These are phyloP conservation scores for Aureococcus anophagefferens DNA, from an alignment of 108 stramenopile genomes.

Conservation along the genomic window DNA sequence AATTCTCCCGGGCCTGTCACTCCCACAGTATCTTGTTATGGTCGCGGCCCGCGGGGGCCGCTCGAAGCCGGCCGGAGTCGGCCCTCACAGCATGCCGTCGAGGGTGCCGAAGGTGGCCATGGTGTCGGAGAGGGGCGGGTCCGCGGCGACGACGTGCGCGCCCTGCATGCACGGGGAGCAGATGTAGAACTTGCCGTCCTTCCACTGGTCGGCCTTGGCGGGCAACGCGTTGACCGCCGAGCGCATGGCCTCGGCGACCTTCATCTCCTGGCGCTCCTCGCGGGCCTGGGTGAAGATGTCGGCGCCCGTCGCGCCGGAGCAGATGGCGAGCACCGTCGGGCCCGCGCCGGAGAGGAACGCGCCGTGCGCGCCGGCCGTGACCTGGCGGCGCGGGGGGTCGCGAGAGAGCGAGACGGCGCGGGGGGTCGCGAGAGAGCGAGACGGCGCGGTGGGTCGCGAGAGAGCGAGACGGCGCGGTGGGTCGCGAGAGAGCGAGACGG, in stretches of 20 bases:
- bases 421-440: too few relatives aligned
- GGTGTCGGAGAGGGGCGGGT: conserved; percentile 15
- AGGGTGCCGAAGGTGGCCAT: too few relatives aligned
- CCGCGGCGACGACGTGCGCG: conserved; percentile 30
- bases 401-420: too few relatives aligned
- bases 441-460: too few relatives aligned
- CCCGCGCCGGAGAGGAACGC: conserved; percentile 89
- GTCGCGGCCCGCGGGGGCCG: too few relatives aligned
- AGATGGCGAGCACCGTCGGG: conserved; percentile 94
- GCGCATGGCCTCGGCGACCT: conserved; percentile 90
- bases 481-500: too few relatives aligned
- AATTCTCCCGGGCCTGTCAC: too few relatives aligned
- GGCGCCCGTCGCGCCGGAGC: conserved; percentile 75
- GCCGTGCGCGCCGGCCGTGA: conserved; percentile 81
- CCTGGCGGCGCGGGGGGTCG: too few relatives aligned
- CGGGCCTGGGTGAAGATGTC: conserved; percentile 94
- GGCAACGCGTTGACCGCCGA: conserved; percentile 51
- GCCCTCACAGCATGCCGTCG: too few relatives aligned
- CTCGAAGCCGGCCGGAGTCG: too few relatives aligned
- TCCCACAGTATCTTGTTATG: too few relatives aligned
- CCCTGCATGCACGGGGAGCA: conserved; percentile 35
- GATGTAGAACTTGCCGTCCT: conserved; percentile 39
- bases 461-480: too few relatives aligned
- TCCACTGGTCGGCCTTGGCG: conserved; percentile 4
- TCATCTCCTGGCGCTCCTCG: conserved; percentile 80